These are phyloP conservation scores for Suillus sp. DNA, from an alignment of 768 basidiomycete species.

Conservation along the genomic window DNA sequence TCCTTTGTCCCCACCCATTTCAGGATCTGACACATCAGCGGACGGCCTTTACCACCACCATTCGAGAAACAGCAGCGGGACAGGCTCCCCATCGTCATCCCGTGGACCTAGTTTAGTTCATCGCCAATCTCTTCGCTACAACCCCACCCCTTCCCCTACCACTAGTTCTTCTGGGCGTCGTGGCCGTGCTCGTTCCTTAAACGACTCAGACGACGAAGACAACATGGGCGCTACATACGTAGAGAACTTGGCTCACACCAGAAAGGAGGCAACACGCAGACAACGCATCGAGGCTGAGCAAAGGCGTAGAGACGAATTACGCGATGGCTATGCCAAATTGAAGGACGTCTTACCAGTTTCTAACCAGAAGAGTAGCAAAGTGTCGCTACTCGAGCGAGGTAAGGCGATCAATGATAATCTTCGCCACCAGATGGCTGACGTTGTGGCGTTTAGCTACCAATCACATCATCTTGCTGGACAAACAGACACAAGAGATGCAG, in stretches of 20 bases:
- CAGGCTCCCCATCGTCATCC: slow-evolving; percentile 78
- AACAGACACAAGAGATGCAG: slow-evolving; percentile 70
- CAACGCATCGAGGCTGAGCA: slow-evolving; percentile 92
- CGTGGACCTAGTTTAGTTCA: slow-evolving; percentile 77
- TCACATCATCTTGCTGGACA: slow-evolving; percentile 74
- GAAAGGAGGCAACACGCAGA: slow-evolving; percentile 82
- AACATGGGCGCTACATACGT: slow-evolving; percentile 65
- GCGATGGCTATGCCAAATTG: slow-evolving; percentile 86
- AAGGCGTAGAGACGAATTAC: slow-evolving; percentile 82
- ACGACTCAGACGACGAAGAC: slow-evolving; percentile 76
- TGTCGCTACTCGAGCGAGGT: slow-evolving; percentile 88
- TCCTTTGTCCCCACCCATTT: slow-evolving; percentile 82
- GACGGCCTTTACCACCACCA: slow-evolving; percentile 74
- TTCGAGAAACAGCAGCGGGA: slow-evolving; percentile 70
- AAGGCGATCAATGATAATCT: slow-evolving; percentile 26
- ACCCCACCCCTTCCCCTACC: slow-evolving; percentile 80
- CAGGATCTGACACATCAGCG: slow-evolving; percentile 87
- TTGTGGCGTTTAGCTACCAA: slow-evolving; percentile 59
- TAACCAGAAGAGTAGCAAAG: slow-evolving; percentile 91
- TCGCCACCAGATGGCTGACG: slow-evolving; percentile 11
- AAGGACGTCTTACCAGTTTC: slow-evolving; percentile 86
- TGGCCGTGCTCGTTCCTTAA: slow-evolving; percentile 63
- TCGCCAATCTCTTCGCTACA: slow-evolving; percentile 67
- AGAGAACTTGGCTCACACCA: slow-evolving; percentile 72
- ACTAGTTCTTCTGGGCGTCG: slow-evolving; percentile 70